phyloP scores from a whole-genome alignment of 345 rosid genomes.

The Hypericum androsaemum region DNA sequence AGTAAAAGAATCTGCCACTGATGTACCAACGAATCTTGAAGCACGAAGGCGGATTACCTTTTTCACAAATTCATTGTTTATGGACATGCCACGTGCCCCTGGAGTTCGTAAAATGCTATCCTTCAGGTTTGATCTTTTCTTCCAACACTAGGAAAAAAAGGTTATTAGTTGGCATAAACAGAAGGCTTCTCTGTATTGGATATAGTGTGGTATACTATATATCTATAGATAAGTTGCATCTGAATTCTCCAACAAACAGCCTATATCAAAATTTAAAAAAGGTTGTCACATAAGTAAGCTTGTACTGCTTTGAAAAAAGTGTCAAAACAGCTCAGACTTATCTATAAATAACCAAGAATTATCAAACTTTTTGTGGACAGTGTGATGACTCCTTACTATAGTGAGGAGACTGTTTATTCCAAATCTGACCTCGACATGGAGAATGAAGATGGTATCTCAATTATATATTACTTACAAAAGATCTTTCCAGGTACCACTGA shows the following conservation, averaged over 20 bases:
- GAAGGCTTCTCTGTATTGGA: too few species aligned
- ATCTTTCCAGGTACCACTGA: conserved; percentile 64
- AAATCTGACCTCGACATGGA: conserved; percentile 85
- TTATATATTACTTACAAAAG: conserved; percentile 90
- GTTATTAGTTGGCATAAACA: too few species aligned
- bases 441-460: conserved; percentile 95
- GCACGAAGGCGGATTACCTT: conserved; percentile 92
- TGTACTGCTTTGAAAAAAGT: too few species aligned
- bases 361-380: conserved; percentile 34
- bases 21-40: conserved; percentile 91
- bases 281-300: too few species aligned
- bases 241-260: too few species aligned
- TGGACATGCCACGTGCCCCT: conserved; percentile 98
- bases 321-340: too few species aligned
- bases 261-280: too few species aligned
- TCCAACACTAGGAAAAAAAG: not conserved
- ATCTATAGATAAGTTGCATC: too few species aligned
- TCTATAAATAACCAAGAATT: not conserved
- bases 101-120: conserved; percentile 90
- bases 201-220: too few species aligned
- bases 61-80: conserved; percentile 85
- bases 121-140: conserved; percentile 46
- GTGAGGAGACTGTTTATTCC: conserved; percentile 93
- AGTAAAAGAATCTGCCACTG: conserved; percentile 80
- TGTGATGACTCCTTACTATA: conserved; percentile 92